phyloP scores from a whole-genome alignment of 176 grass and related monocot species.

The Oryza meridionalis region DNA sequence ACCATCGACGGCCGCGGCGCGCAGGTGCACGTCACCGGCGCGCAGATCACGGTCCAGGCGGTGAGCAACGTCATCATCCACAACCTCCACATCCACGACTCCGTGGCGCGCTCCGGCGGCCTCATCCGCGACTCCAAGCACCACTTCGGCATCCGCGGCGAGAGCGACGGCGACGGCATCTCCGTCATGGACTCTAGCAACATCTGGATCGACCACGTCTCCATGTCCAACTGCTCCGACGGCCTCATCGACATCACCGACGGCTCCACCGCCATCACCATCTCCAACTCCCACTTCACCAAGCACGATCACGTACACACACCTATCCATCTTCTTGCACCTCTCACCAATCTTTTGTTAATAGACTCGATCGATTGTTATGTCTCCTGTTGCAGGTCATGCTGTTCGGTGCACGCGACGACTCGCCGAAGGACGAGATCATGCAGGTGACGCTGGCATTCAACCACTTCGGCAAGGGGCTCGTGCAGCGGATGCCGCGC shows the following conservation, averaged over 20 bases:
- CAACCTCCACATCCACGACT: slow-evolving; percentile 65
- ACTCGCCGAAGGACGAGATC: slow-evolving; percentile 34
- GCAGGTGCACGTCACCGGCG: slow-evolving; percentile 70
- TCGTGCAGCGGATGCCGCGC: slow-evolving; percentile 85
- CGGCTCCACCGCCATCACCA: slow-evolving; percentile 76
- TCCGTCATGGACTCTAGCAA: slow-evolving; percentile 56
- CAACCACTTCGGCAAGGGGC: slow-evolving; percentile 84
- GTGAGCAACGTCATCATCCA: slow-evolving; percentile 76
- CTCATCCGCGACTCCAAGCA: slow-evolving; percentile 57
- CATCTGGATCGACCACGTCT: slow-evolving; percentile 78
- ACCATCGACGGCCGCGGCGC: slow-evolving; percentile 76
- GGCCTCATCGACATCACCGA: slow-evolving; percentile 73
- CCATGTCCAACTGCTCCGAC: slow-evolving; percentile 68
- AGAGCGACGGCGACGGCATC: slow-evolving; percentile 76
- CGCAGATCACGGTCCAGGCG: slow-evolving; percentile 61
- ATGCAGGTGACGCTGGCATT: slow-evolving; percentile 89
- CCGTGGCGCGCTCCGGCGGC: slow-evolving; percentile 42
- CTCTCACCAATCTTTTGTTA: neutral
- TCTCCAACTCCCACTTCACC: slow-evolving; percentile 87
- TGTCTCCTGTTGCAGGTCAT: slow-evolving; percentile 45
- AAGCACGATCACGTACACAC: slow-evolving; percentile 58
- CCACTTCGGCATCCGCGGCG: slow-evolving; percentile 43
- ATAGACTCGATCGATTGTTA: neutral
- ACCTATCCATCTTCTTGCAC: neutral
- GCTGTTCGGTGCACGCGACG: slow-evolving; percentile 82